Base-by-base conservation (phyloP, 2,329 filamentous ascomycete genomes). In the Cercospora sp. region DNA sequence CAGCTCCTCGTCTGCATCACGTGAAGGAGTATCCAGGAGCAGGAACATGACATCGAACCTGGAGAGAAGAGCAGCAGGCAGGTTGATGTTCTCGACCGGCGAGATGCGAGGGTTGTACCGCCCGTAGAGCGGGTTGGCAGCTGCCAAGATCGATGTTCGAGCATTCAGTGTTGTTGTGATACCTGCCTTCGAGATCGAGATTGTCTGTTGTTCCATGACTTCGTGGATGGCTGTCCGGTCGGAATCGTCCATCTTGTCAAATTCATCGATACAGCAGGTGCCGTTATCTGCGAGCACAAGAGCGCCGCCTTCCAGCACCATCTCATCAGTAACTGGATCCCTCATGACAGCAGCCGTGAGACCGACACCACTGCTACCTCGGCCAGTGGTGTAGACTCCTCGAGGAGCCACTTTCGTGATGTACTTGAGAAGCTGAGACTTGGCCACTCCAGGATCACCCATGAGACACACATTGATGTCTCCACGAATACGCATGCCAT, bases 391-490 rank as follows among this genome's bases (percentile, higher is more conserved):
- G 81, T 94, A 94, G 12, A 94, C 90, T 75, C 93, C 94, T 70
- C 95, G 92, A 69, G 95, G 95, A 1, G 95, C 94, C 31, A 99
- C 95, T 83, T 99, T 98, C 72, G 93, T 93, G 78, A 99, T 98
- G 80, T 99, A 99, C 82, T 97, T 98, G 73, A 99, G 87, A 73
- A 99, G 84, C 83, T 99, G 95, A 42, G 95, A 99, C 83, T 99
- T 99, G 83, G 95, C 95, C 78, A 99, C 95, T 92, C 95, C 95
- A 78, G 95, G 95, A 77, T 99, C 95, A 86, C 95, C 95, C 95
- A 99, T 99, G 77, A 99, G 83, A 80, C 95, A 98, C 70, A 99
- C 90, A 82, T 99, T 99, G 84, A 99, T 96, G 77, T 99, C 95
- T 75, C 95, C 95, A 86, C 95, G 93, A 78, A 99, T 99, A 76